Conservation (phyloP, 2,329 filamentous ascomycete genomes). For the Claviceps sp. region DNA sequence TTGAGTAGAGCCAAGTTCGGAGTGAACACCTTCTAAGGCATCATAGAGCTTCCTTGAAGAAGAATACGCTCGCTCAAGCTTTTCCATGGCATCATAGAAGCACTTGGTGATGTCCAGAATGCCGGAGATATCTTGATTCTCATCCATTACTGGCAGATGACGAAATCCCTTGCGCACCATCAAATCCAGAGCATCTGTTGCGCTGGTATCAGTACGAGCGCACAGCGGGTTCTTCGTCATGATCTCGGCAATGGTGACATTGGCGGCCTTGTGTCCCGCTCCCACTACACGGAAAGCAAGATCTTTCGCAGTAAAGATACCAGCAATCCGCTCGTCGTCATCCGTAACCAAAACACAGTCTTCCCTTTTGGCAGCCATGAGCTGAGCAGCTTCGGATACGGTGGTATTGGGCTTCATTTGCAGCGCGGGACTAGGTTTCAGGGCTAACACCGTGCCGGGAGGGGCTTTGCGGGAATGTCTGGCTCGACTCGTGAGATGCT, state of each 20-base stretch:
- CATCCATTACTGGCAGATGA: conserved; percentile 97
- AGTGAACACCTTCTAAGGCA: conserved; percentile 93
- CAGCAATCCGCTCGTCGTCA: conserved; percentile 92
- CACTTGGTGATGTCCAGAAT: conserved; percentile 98
- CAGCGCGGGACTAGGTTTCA: conserved; percentile 88
- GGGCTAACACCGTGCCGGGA: conserved; percentile 85
- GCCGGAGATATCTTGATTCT: conserved; percentile 98
- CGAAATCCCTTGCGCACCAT: conserved; percentile 98
- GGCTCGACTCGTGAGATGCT: conserved; percentile 62
- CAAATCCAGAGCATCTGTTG: conserved; percentile 89
- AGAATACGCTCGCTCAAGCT: conserved; percentile 91
- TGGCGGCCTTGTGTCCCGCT: conserved; percentile 73
- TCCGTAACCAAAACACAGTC: conserved; percentile 97
- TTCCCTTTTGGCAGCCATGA: conserved; percentile 98
- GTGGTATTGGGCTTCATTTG: conserved; percentile 95
- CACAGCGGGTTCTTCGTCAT: conserved; percentile 99
- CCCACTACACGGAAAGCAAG: conserved; percentile 94
- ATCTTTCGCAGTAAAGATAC: conserved; percentile 98
- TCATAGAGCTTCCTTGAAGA: conserved; percentile 98
- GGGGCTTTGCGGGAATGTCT: conserved; percentile 85
- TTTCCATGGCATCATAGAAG: conserved; percentile 99
- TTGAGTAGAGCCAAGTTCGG: conserved; percentile 87
- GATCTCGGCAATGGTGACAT: conserved; percentile 90
- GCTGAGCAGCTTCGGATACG: conserved; percentile 88
- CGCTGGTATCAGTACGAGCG: conserved; percentile 92